Evolutionary conservation across 1,139 yeast species (phyloP).

Genomic region (Pichia sp.): DNA sequence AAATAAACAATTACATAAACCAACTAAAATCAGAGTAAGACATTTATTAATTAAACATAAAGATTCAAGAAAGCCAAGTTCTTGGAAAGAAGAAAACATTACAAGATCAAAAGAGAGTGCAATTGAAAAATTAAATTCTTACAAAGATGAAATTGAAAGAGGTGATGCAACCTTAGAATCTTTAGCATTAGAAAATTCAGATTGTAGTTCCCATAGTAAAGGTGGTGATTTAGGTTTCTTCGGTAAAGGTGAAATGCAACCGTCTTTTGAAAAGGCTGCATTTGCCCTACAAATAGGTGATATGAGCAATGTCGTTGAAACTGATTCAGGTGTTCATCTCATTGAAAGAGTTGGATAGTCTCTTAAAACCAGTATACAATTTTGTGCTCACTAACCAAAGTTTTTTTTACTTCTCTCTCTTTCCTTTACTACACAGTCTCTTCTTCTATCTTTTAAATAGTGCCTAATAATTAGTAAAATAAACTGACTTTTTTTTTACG

Average conservation of each 20-base stretch:
- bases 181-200: slow-evolving; percentile 78
- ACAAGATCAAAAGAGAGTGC: slow-evolving; percentile 84
- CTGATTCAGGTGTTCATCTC: slow-evolving; percentile 87
- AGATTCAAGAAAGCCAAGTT: slow-evolving; percentile 82
- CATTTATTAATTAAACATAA: slow-evolving; percentile 80
- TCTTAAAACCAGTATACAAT: background rate
- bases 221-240: slow-evolving; percentile 92
- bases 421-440: background rate
- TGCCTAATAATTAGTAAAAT: too few relatives aligned
- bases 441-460: too few relatives aligned
- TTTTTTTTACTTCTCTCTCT: background rate
- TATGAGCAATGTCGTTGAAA: slow-evolving; percentile 74
- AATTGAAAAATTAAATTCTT: slow-evolving; percentile 51
- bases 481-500: too few relatives aligned
- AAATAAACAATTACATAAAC: slow-evolving; percentile 35
- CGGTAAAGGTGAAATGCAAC: slow-evolving; percentile 91
- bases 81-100: slow-evolving; percentile 72
- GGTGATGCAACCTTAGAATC: slow-evolving; percentile 70
- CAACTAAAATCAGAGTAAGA: slow-evolving; percentile 59
- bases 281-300: slow-evolving; percentile 79
- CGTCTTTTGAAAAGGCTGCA: slow-evolving; percentile 84
- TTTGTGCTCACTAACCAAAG: too few relatives aligned
- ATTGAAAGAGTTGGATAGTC: slow-evolving; percentile 71
- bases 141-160: slow-evolving; percentile 53
- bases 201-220: slow-evolving; percentile 79